These are phyloP conservation scores for Linum trigynum DNA, from an alignment of 345 rosid genomes.

Conservation along the genomic window DNA sequence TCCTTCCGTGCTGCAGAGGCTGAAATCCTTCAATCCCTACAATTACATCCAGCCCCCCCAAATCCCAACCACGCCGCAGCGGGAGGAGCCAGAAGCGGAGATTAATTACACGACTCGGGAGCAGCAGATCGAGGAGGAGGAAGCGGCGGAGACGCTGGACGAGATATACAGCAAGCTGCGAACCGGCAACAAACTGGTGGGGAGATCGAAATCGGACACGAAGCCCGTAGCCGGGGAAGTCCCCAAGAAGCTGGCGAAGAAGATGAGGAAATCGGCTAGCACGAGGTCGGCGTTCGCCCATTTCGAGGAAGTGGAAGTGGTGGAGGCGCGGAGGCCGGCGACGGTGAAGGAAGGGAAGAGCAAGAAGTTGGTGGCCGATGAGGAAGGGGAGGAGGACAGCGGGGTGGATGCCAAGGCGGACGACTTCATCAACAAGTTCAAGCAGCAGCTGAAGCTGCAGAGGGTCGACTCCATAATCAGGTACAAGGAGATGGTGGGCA, in stretches of 20 bases:
- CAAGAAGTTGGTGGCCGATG: slow-evolving; percentile 11
- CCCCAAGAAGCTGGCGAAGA: slow-evolving; percentile 47
- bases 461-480: slow-evolving; percentile 51
- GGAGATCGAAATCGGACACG: slow-evolving; percentile 51
- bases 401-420: slow-evolving; percentile 80
- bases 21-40: slow-evolving; percentile 55
- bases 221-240: slow-evolving; percentile 44
- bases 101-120: not conserved
- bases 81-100: not conserved
- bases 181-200: slow-evolving; percentile 22
- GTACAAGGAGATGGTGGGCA: slow-evolving; percentile 47
- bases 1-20: slow-evolving; percentile 51
- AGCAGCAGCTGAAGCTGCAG: slow-evolving; percentile 64
- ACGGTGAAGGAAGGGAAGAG: slow-evolving; percentile 38
- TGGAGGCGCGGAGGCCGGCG: slow-evolving; percentile 50
- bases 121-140: slow-evolving; percentile 3
- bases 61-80: not conserved
- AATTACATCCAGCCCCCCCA: slow-evolving; percentile 15
- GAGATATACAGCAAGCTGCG: slow-evolving; percentile 44
- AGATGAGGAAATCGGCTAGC: slow-evolving; percentile 84
- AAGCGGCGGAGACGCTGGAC: slow-evolving; percentile 31
- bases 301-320: slow-evolving; percentile 38
- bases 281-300: slow-evolving; percentile 47
- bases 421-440: slow-evolving; percentile 63
- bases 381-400: slow-evolving; percentile 32